Conservation (phyloP, 1,139 yeast species). For the Hansenula sp. region DNA sequence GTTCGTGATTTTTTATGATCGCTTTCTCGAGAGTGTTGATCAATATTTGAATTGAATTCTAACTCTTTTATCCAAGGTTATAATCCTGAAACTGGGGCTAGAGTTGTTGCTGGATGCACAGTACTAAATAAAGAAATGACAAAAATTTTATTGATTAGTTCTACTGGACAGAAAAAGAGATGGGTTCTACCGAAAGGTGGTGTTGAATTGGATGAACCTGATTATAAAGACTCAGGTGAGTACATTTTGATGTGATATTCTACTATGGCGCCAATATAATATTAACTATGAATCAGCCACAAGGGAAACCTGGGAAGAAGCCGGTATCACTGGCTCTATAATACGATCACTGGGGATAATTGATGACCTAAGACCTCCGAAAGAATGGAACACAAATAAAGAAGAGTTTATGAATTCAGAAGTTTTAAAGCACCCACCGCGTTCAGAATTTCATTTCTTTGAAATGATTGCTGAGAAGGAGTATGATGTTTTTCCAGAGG, state of each 20-base stretch:
- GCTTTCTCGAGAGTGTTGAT: background rate
- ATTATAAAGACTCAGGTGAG: conserved; percentile 22
- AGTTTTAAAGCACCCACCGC: conserved; percentile 40
- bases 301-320: conserved; percentile 98
- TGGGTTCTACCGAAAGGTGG: conserved; percentile 98
- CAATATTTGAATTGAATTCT: background rate
- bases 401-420: conserved; percentile 23
- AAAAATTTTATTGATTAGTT: conserved; percentile 73
- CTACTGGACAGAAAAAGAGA: conserved; percentile 58
- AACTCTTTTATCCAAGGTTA: conserved; percentile 36
- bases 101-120: conserved; percentile 87
- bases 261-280: too few relatives aligned
- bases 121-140: conserved; percentile 55
- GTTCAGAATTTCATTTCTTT: conserved; percentile 80
- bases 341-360: conserved; percentile 55
- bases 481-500: conserved; percentile 74
- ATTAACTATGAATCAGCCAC: conserved; percentile 43
- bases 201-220: conserved; percentile 78
- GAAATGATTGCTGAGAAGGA: conserved; percentile 63
- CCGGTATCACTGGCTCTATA: conserved; percentile 76
- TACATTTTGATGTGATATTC: too few relatives aligned
- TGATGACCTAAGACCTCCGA: conserved; percentile 64
- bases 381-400: conserved; percentile 43
- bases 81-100: conserved; percentile 58
- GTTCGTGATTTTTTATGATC: too few relatives aligned